Evolutionary conservation across 805 yeast genomes (phyloP).

Genomic region (Komagataella pseudopastoris): DNA sequence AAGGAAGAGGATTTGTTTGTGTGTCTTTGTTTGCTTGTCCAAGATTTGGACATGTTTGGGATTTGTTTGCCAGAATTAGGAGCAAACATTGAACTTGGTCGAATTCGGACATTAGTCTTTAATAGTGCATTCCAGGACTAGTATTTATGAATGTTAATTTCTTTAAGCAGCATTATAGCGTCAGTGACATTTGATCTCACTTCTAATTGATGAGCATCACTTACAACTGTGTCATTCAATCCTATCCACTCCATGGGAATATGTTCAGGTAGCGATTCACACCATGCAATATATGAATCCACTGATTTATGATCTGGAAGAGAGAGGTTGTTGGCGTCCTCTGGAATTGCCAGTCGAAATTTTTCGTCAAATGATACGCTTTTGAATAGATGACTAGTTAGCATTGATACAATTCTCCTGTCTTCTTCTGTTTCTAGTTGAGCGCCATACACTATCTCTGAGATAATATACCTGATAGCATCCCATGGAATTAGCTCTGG

Average conservation of each 20-base stretch:
- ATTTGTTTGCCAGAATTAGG: not conserved
- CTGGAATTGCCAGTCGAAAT: not conserved
- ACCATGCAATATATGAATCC: not conserved
- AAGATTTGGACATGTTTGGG: not conserved
- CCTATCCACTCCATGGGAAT: slow-evolving; percentile 22
- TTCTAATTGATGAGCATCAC: not conserved
- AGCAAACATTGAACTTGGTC: not conserved
- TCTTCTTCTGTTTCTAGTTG: slow-evolving; percentile 35
- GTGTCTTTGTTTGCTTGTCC: not conserved
- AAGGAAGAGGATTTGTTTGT: not conserved
- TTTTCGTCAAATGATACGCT: not conserved
- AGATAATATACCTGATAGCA: slow-evolving; percentile 32
- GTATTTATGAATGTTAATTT: not conserved
- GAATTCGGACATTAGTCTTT: not conserved
- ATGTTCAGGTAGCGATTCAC: slow-evolving; percentile 14
- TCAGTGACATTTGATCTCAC: not conserved
- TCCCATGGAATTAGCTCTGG: slow-evolving; percentile 43
- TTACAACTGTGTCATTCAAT: not conserved
- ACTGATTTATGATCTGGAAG: not conserved
- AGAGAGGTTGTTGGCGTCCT: not conserved
- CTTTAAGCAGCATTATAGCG: not conserved
- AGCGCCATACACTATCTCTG: slow-evolving; percentile 54
- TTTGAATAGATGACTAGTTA: slow-evolving; percentile 26
- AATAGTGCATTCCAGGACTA: too few relatives aligned
- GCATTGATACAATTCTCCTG: slow-evolving; percentile 15